Conservation (phyloP, 345 rosid species). For the Erysimum cheiranthoides region DNA sequence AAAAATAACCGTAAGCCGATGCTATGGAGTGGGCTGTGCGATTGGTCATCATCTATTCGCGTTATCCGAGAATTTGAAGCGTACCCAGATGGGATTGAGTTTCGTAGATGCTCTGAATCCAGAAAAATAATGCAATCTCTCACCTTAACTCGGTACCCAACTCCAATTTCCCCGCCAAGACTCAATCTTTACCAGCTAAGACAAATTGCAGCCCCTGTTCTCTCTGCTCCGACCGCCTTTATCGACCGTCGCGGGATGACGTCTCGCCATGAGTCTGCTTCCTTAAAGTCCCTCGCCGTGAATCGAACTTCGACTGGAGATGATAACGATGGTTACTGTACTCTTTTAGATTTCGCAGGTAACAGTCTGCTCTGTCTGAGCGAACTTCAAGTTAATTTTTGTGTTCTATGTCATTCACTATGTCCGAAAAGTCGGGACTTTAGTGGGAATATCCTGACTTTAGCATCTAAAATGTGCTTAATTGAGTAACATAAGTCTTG, state of each 20-base stretch:
- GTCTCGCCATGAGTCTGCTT: constrained; percentile 53
- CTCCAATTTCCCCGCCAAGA: constrained; percentile 50
- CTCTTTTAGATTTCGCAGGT: constrained; percentile 47
- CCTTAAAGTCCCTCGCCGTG: constrained; percentile 54
- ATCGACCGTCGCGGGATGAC: constrained; percentile 53
- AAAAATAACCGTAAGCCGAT: constrained; percentile 11
- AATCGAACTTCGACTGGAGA: constrained; percentile 28
- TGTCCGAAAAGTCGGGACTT: neutral
- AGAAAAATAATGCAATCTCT: constrained; percentile 37
- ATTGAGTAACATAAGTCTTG: neutral
- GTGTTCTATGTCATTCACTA: neutral
- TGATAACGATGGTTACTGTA: constrained; percentile 43
- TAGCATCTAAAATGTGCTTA: constrained; percentile 10
- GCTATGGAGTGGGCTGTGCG: neutral
- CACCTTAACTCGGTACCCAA: constrained; percentile 27
- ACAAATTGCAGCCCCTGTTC: constrained; percentile 15
- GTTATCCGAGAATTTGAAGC: constrained; percentile 14
- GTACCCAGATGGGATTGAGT: constrained; percentile 29
- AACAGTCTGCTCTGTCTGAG: constrained; percentile 19
- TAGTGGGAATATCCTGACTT: neutral
- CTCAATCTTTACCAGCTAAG: constrained; percentile 18
- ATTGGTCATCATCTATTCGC: neutral
- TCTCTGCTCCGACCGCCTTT: constrained; percentile 29
- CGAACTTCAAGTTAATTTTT: constrained; percentile 1
- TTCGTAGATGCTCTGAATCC: constrained; percentile 13